phyloP scores from a whole-genome alignment of 1,139 yeast genomes.

The Candida tropicalis region DNA sequence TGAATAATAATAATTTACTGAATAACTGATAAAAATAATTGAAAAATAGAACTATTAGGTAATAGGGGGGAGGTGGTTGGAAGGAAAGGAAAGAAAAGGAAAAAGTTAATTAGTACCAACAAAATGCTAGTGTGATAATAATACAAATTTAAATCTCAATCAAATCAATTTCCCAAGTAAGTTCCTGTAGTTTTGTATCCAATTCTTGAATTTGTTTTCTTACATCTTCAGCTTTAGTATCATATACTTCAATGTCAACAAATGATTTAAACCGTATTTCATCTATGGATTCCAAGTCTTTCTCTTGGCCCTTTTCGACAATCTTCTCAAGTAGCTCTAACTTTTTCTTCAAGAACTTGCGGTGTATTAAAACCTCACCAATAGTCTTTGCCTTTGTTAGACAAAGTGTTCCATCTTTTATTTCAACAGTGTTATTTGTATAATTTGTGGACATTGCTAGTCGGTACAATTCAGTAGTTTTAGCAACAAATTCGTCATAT shows the following conservation, averaged over 20 bases:
- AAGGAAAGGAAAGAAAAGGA: too few species aligned
- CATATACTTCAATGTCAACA: not conserved
- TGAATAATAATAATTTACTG: not conserved
- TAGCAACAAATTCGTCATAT: not conserved
- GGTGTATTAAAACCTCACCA: not conserved
- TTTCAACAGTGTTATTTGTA: conserved; percentile 1
- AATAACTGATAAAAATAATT: not conserved
- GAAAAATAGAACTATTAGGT: too few species aligned
- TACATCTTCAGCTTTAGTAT: not conserved
- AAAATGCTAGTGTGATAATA: too few species aligned
- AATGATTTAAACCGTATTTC: conserved; percentile 3
- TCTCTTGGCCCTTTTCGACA: not conserved
- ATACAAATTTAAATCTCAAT: not conserved
- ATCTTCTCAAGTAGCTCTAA: not conserved
- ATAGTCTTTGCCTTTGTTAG: not conserved
- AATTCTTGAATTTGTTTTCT: not conserved
- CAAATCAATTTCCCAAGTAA: conserved; percentile 8
- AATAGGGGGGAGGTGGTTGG: too few species aligned
- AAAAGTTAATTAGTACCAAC: conserved; percentile 4
- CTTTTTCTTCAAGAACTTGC: not conserved
- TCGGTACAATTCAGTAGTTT: not conserved
- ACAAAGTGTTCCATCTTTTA: not conserved
- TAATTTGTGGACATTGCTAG: conserved; percentile 2
- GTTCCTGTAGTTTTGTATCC: conserved; percentile 5
- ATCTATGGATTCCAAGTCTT: not conserved